Evolutionary conservation across 257 asterid species (phyloP).

Genomic region (Penstemon davidsonii): DNA sequence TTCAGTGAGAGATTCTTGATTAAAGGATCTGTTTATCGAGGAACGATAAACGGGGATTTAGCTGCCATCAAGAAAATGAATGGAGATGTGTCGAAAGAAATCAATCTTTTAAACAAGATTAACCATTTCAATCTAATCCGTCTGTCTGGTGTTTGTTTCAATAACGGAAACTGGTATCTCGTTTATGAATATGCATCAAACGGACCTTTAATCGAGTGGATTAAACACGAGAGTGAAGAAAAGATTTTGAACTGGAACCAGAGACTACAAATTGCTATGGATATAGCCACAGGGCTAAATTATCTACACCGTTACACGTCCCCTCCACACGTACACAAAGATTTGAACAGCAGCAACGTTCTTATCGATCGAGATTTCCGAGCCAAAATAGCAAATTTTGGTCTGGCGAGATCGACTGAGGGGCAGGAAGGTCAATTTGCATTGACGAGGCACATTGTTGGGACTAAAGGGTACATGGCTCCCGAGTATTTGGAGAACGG

Average conservation of each 20-base stretch:
- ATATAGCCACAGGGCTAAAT: conserved; percentile 76
- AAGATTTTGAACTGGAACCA: conserved; percentile 52
- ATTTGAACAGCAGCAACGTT: conserved; percentile 62
- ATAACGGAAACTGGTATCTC: conserved; percentile 76
- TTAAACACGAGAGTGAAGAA: conserved; percentile 26
- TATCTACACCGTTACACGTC: conserved; percentile 81
- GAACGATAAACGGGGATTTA: conserved; percentile 66
- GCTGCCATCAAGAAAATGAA: conserved; percentile 88
- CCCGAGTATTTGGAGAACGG: conserved; percentile 97
- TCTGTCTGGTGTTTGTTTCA: conserved; percentile 77
- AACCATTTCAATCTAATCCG: conserved; percentile 87
- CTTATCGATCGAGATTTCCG: conserved; percentile 66
- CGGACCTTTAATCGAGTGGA: conserved; percentile 66
- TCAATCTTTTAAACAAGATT: conserved; percentile 67
- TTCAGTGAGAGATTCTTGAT: conserved; percentile 54
- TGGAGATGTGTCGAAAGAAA: conserved; percentile 81
- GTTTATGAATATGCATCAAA: conserved; percentile 80
- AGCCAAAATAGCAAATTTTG: conserved; percentile 72
- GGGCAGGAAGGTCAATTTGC: conserved; percentile 69
- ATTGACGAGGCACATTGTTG: conserved; percentile 85
- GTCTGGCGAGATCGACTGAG: conserved; percentile 70
- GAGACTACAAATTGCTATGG: conserved; percentile 69
- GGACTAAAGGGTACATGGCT: conserved; percentile 97
- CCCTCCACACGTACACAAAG: conserved; percentile 83
- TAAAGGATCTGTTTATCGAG: conserved; percentile 77